Evolutionary conservation across 2,329 filamentous ascomycete genomes (phyloP).

Genomic region (Colletotrichum liriopes): DNA sequence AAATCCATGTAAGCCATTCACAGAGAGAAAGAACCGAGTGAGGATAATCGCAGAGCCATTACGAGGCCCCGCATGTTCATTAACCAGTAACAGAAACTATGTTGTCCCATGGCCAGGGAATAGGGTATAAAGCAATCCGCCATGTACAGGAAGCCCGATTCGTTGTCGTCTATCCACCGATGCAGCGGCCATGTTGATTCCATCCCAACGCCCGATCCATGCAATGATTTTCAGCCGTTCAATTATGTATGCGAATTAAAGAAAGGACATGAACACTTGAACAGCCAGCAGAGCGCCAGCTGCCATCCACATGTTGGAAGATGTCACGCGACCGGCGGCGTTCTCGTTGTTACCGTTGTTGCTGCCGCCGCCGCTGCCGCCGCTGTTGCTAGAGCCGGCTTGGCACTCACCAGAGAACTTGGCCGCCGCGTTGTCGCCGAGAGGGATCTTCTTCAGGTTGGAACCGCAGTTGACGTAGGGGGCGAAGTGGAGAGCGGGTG

Average conservation of each 20-base stretch:
- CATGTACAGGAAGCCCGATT: conserved; percentile 24
- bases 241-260: conserved; percentile 31
- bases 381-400: conserved; percentile 22
- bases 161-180: conserved; percentile 25
- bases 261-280: conserved; percentile 32
- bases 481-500: conserved; percentile 48
- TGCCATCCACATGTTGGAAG: conserved; percentile 25
- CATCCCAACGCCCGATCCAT: conserved; percentile 35
- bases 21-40: not conserved
- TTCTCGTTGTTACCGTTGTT: conserved; percentile 13
- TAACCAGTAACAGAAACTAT: conserved; percentile 31
- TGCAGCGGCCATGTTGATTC: conserved; percentile 18
- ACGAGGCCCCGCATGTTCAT: not conserved
- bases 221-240: conserved; percentile 31
- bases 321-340: conserved; percentile 30
- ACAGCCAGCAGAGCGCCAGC: conserved; percentile 28
- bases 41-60: not conserved
- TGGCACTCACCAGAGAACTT: conserved; percentile 46
- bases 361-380: not conserved
- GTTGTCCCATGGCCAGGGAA: conserved; percentile 26
- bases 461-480: conserved; percentile 48
- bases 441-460: conserved; percentile 46
- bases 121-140: conserved; percentile 39
- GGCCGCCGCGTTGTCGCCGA: conserved; percentile 44
- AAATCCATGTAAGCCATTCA: not conserved